Percentiles rank a stretch among this genome's conserved stretches.
These are phyloP conservation scores for Emmonsiellopsis sp. DNA, from an alignment of 2,329 filamentous ascomycete species.

Conservation along the genomic window DNA sequence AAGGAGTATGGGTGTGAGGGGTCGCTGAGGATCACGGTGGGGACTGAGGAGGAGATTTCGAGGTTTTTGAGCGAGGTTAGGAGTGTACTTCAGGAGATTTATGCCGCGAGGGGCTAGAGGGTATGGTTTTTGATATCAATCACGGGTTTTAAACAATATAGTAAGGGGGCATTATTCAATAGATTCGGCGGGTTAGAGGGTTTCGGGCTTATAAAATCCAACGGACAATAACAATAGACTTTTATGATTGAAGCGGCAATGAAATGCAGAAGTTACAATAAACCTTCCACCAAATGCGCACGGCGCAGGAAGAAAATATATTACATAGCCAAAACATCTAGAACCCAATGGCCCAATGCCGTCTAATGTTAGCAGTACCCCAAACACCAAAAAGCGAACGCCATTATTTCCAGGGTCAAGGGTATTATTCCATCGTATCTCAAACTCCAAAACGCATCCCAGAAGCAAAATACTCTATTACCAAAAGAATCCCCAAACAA, in stretches of 20 bases:
- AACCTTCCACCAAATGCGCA: no score
- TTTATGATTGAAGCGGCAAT: no score
- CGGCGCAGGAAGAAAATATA: no score
- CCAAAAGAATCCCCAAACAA: background rate
- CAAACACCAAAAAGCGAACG: background rate
- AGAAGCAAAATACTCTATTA: background rate
- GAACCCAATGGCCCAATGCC: no score
- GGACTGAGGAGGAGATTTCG: constrained; percentile 77
- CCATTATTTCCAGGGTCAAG: background rate
- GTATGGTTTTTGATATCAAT: background rate
- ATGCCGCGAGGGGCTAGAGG: constrained; percentile 16
- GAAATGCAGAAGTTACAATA: no score
- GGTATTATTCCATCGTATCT: background rate
- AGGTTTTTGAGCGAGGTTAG: constrained; percentile 64
- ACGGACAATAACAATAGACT: no score
- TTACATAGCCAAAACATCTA: no score
- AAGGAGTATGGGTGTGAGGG: constrained; percentile 85
- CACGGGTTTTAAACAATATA: background rate
- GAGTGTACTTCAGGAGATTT: constrained; percentile 41
- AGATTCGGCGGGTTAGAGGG: no score
- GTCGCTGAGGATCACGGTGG: constrained; percentile 84
- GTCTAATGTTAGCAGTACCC: background rate
- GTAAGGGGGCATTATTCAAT: background rate
- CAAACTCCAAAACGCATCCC: background rate
- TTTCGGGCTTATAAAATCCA: no score